Conservation (phyloP, 768 basidiomycete genomes). For the Macrolepiota fuliginosa region DNA sequence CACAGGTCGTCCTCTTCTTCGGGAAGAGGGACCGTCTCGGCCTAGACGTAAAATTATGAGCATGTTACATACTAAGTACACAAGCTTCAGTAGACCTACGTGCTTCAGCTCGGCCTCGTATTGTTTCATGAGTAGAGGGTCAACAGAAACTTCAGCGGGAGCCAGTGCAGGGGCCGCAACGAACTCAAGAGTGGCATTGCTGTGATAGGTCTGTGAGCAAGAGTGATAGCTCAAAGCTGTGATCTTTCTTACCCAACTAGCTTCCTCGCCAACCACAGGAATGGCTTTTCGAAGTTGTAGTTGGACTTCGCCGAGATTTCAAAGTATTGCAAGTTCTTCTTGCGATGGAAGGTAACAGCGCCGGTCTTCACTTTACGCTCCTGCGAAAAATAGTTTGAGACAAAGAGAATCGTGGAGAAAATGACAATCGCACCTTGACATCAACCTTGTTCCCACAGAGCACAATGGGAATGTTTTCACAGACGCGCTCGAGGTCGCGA, state of each 20-base stretch:
- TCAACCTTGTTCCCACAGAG: conserved; percentile 99
- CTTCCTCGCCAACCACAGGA: conserved; percentile 99
- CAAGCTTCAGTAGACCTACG: conserved; percentile 36
- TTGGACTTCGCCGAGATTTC: conserved; percentile 99
- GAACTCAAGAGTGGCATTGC: conserved; percentile 87
- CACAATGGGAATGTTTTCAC: conserved; percentile 99
- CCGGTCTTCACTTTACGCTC: conserved; percentile 99
- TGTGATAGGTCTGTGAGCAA: conserved; percentile 24
- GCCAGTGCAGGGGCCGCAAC: conserved; percentile 95
- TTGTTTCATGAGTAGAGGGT: conserved; percentile 69
- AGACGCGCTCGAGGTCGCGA: conserved; percentile 98
- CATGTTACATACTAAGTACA: conserved; percentile 9
- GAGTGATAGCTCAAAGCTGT: background rate
- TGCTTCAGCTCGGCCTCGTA: conserved; percentile 76
- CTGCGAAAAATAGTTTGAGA: conserved; percentile 36
- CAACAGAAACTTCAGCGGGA: conserved; percentile 89
- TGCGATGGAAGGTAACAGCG: conserved; percentile 98
- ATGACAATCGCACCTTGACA: conserved; percentile 72
- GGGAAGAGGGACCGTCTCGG: conserved; percentile 90
- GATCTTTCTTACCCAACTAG: conserved; percentile 77
- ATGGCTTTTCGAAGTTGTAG: conserved; percentile 99
- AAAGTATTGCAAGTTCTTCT: conserved; percentile 99
- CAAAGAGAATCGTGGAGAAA: conserved; percentile 10
- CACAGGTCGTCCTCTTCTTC: conserved; percentile 94
- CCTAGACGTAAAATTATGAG: conserved; percentile 38